Percentiles rank a stretch among this genome's conserved stretches.
Conservation (phyloP, 441 rosid genomes). For the Erodium chrysanthum region DNA sequence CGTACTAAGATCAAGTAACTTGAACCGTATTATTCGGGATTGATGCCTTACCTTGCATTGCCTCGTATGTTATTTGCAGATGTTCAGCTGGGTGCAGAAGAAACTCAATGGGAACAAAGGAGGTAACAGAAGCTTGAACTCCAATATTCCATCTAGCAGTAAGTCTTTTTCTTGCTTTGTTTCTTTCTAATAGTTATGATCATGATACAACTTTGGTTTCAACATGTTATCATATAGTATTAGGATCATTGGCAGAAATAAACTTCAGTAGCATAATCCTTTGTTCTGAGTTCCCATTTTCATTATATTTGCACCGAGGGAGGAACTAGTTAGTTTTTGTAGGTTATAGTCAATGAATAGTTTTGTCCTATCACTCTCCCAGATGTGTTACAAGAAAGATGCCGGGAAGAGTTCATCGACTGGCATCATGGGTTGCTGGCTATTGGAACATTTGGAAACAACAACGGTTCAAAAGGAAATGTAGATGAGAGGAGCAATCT, state of each 20-base stretch:
- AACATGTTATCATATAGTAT: too few relatives aligned
- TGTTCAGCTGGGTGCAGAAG: not conserved
- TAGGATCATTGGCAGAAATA: too few relatives aligned
- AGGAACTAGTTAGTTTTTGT: too few relatives aligned
- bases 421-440: constrained; percentile 42
- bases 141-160: not conserved
- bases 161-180: not conserved
- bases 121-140: not conserved
- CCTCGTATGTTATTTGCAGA: too few relatives aligned
- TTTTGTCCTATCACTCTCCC: not conserved
- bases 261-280: too few relatives aligned
- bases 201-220: too few relatives aligned
- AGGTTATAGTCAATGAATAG: too few relatives aligned
- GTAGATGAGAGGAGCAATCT: constrained; percentile 11
- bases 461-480: constrained; percentile 5
- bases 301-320: too few relatives aligned
- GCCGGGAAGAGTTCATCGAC: constrained; percentile 33
- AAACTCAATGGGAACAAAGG: not conserved
- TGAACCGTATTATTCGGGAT: not conserved
- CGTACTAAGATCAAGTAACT: not conserved
- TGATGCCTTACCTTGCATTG: too few relatives aligned
- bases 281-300: too few relatives aligned
- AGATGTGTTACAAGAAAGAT: constrained; percentile 10
- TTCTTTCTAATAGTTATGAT: not conserved
- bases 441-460: constrained; percentile 49